These are phyloP conservation scores for Cenococcum geophilum DNA, from an alignment of 495 filamentous ascomycete species.

Conservation along the genomic window DNA sequence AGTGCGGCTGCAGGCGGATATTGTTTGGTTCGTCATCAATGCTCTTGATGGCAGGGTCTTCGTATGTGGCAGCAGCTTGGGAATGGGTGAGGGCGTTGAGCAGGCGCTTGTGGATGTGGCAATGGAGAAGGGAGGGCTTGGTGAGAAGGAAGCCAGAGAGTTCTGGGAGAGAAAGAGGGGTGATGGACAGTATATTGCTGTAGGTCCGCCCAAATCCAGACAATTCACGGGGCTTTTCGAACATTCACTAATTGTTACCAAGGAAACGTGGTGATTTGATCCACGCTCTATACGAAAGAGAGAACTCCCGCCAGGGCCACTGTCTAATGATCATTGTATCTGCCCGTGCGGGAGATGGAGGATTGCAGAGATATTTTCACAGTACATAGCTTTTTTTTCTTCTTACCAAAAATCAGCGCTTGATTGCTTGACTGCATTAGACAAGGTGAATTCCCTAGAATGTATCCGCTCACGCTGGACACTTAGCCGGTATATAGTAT, in stretches of 20 bases:
- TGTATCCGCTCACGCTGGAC: too few species aligned
- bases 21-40: slow-evolving; percentile 96
- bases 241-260: not conserved
- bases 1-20: slow-evolving; percentile 69
- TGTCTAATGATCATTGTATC: not conserved
- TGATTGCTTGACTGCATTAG: not conserved
- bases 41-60: slow-evolving; percentile 88
- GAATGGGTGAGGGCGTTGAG: slow-evolving; percentile 97
- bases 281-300: too few species aligned
- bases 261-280: not conserved
- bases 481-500: too few species aligned
- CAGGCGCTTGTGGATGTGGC: slow-evolving; percentile 38
- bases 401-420: not conserved
- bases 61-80: slow-evolving; percentile 87
- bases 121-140: slow-evolving; percentile 54
- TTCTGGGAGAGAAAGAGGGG: slow-evolving; percentile 41
- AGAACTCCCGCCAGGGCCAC: too few species aligned
- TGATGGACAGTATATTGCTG: slow-evolving; percentile 41
- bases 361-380: not conserved
- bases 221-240: too few species aligned
- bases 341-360: not conserved
- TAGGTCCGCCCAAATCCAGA: slow-evolving; percentile 16
- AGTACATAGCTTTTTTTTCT: not conserved
- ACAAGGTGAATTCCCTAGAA: not conserved
- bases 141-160: slow-evolving; percentile 47